Evolutionary conservation across 1,139 yeast species (phyloP), one percentile per base, ranked within the genome.

Genomic region (Suhomyces bribrorum): DNA sequence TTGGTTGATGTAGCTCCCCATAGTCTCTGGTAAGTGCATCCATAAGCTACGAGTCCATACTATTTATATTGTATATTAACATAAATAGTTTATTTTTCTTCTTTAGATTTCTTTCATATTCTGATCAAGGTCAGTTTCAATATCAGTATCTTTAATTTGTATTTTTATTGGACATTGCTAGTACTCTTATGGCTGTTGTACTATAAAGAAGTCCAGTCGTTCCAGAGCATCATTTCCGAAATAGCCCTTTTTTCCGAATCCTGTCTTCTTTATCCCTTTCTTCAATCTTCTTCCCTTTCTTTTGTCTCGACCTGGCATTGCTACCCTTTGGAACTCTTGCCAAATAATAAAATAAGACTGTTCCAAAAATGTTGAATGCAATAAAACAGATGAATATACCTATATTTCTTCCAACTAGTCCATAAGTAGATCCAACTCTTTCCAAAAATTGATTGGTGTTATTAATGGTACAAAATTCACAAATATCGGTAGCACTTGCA

Each of bases 291-390:
- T 20, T 20, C 8, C 23, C 23, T n/a, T 20, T 20, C 23, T 33
- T 33, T 22, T 28, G 25, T 22, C 36, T 27, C 4, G 36, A 33
- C 8, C 36, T 29, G 9, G 20, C 26, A 14, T 28, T 29, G 22
- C 22, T 28, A 2, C 37, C 37, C 26, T 66, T 69, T 45, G 95
- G 95, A 41, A 86, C 95, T 67, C 95, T 79, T n/a, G 80, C 79
- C 35, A 83, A 60, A 82, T 86, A 86, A 64, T 85, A 86, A 40
- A 85, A 63, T 55, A 74, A 58, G 20, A 83, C 55, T 8, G 84
- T 75, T 17, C 66, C 68, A 28, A 59, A 41, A 34, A 77, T 64
- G 56, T 86, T 82, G 58, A 85, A 67, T 26, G 61, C 61, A 46
- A 79, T 77, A 56, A 59, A 64, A 3, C 57, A 52, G 42, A 40